phyloP scores from a whole-genome alignment of 1,284 basidiomycete species.

The Puccinia horiana region DNA sequence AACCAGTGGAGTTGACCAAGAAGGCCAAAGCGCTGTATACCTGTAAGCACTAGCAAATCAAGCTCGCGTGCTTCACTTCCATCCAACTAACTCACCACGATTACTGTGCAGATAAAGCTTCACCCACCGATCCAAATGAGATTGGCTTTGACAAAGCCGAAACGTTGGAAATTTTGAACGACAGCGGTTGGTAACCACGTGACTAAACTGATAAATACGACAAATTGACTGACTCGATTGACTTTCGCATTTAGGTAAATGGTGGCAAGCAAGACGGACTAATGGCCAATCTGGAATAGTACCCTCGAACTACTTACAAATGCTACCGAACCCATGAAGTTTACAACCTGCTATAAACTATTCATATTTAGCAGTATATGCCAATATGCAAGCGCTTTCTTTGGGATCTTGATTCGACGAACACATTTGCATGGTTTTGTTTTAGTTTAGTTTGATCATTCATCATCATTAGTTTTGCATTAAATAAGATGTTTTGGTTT shows the following conservation, averaged over 20 bases:
- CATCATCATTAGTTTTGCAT: not conserved
- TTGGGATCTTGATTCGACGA: not conserved
- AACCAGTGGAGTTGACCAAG: constrained; percentile 60
- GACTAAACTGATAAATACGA: not conserved
- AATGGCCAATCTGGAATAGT: constrained; percentile 76
- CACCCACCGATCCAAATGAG: constrained; percentile 91
- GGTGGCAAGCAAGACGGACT: constrained; percentile 88
- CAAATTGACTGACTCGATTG: not conserved
- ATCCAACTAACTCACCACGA: not conserved
- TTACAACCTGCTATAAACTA: not conserved
- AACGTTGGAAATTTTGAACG: constrained; percentile 89
- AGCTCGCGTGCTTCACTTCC: not conserved
- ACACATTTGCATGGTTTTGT: not conserved
- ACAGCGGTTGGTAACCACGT: constrained; percentile 63
- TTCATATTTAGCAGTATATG: not conserved
- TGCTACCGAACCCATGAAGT: constrained; percentile 9
- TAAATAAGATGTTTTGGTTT: not conserved
- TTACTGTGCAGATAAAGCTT: constrained; percentile 72
- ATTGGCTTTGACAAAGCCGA: constrained; percentile 93
- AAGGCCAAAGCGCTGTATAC: constrained; percentile 84
- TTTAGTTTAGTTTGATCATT: not conserved
- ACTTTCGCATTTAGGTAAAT: constrained; percentile 67
- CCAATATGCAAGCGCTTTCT: not conserved
- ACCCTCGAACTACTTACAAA: constrained; percentile 59
- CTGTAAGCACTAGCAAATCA: constrained; percentile 64